phyloP scores from a whole-genome alignment of 139 green algal genomes.

The Picochlorum sp. region DNA sequence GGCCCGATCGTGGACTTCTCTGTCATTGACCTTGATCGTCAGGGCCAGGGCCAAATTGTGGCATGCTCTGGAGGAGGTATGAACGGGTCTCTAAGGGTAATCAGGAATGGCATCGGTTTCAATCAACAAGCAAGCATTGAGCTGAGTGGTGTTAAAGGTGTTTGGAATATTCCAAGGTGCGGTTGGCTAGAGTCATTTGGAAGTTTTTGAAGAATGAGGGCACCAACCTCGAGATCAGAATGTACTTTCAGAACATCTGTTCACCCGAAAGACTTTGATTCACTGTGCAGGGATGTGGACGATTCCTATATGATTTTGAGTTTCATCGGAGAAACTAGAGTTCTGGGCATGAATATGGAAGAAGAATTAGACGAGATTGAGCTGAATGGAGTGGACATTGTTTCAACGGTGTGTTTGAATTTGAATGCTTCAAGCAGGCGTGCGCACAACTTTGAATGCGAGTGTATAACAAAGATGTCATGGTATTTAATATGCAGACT shows the following conservation, averaged over 20 bases:
- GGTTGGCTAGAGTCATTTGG: not conserved
- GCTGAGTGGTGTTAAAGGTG: slow-evolving; percentile 70
- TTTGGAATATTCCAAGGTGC: slow-evolving; percentile 76
- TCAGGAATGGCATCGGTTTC: slow-evolving; percentile 97
- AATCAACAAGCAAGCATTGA: slow-evolving; percentile 80
- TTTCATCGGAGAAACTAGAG: slow-evolving; percentile 82
- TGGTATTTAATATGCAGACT: slow-evolving; percentile 29
- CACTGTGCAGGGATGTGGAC: slow-evolving; percentile 35
- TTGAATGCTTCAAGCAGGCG: too few species aligned
- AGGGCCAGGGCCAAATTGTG: slow-evolving; percentile 92
- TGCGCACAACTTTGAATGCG: too few species aligned
- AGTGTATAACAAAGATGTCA: too few species aligned
- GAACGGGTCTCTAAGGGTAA: slow-evolving; percentile 79
- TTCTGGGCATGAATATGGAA: slow-evolving; percentile 77
- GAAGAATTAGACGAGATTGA: slow-evolving; percentile 73
- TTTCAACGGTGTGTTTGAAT: too few species aligned
- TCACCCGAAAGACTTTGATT: not conserved
- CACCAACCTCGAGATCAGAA: not conserved
- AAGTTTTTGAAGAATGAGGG: slow-evolving; percentile 8
- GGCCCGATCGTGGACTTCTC: slow-evolving; percentile 92
- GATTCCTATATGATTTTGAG: slow-evolving; percentile 88
- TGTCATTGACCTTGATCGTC: slow-evolving; percentile 89
- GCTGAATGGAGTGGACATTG: slow-evolving; percentile 22
- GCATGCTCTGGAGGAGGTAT: slow-evolving; percentile 68
- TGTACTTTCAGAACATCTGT: too few species aligned